Conservation (phyloP, 1,284 basidiomycete genomes). For the Cystobasidium sp. region DNA sequence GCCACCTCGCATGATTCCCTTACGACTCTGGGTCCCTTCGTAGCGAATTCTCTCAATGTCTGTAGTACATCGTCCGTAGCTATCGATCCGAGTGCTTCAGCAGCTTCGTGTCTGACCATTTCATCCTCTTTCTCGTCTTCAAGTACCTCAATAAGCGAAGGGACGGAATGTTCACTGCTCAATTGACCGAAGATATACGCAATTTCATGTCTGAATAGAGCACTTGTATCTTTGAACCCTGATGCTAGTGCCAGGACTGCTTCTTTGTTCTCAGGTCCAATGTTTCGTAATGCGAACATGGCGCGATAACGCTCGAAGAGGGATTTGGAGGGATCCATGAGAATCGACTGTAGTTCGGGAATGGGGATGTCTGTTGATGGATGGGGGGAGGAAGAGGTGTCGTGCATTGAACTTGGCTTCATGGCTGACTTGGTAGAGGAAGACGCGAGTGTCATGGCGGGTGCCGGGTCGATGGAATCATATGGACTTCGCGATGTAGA, state of each 20-base stretch:
- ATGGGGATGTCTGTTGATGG: constrained; percentile 52
- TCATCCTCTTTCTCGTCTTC: constrained; percentile 77
- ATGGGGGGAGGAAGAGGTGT: constrained; percentile 45
- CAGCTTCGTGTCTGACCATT: constrained; percentile 99
- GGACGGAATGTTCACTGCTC: constrained; percentile 84
- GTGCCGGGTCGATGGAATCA: constrained; percentile 93
- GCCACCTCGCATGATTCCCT: constrained; percentile 95
- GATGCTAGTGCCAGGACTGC: constrained; percentile 89
- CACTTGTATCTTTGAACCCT: constrained; percentile 83
- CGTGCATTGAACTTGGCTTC: constrained; percentile 44
- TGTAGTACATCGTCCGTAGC: constrained; percentile 86
- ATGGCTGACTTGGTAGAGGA: constrained; percentile 2
- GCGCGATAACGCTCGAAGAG: constrained; percentile 96
- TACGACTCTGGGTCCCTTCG: constrained; percentile 81
- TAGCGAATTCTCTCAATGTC: constrained; percentile 83
- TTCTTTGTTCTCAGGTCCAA: constrained; percentile 66
- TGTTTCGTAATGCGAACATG: constrained; percentile 96
- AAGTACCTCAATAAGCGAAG: constrained; percentile 79
- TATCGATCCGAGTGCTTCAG: constrained; percentile 95
- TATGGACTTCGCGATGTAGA: constrained; percentile 63
- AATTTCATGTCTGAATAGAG: constrained; percentile 96
- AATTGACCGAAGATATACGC: constrained; percentile 98
- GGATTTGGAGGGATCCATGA: constrained; percentile 72
- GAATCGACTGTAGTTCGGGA: constrained; percentile 65
- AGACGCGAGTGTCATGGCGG: constrained; percentile 59